Percentiles rank a stretch among this genome's conserved stretches.
These are phyloP conservation scores for Chlamydomonas reinhardtii DNA, from an alignment of 163 green algal genomes.

Conservation along the genomic window DNA sequence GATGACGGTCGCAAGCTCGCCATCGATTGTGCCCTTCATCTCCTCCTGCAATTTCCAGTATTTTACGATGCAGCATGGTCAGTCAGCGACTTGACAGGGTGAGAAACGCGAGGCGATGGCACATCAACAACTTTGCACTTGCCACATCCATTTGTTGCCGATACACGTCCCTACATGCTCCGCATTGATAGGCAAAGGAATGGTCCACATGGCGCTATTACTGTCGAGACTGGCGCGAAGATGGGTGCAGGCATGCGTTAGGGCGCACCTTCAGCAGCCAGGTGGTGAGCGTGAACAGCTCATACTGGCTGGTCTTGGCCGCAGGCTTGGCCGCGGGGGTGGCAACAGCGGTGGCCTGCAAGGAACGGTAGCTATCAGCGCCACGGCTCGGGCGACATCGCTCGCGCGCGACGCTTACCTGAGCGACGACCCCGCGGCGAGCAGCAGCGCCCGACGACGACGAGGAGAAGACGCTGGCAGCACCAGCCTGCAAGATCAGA, in stretches of 20 bases:
- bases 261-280: conserved; percentile 87
- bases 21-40: conserved; percentile 87
- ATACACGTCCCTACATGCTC: no score
- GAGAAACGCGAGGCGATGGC: no score
- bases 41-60: conserved; percentile 80
- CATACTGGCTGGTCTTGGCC: conserved; percentile 59
- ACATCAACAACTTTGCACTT: no score
- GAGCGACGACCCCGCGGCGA: conserved; percentile 40
- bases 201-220: no score
- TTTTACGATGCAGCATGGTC: no score
- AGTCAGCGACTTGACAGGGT: no score
- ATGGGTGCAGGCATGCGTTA: neutral
- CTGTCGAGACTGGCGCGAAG: no score
- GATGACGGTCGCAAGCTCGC: conserved; percentile 94
- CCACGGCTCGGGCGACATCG: no score
- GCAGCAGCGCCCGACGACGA: conserved; percentile 13
- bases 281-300: conserved; percentile 86
- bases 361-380: neutral
- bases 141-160: no score
- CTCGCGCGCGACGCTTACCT: conserved; percentile 6
- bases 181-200: no score
- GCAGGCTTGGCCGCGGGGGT: conserved; percentile 11
- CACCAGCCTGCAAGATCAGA: neutral
- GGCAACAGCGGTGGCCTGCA: conserved; percentile 35
- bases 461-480: neutral